Base-by-base conservation (phyloP, 2,329 filamentous ascomycete species). In the Aspergillus pseudonomiae region DNA sequence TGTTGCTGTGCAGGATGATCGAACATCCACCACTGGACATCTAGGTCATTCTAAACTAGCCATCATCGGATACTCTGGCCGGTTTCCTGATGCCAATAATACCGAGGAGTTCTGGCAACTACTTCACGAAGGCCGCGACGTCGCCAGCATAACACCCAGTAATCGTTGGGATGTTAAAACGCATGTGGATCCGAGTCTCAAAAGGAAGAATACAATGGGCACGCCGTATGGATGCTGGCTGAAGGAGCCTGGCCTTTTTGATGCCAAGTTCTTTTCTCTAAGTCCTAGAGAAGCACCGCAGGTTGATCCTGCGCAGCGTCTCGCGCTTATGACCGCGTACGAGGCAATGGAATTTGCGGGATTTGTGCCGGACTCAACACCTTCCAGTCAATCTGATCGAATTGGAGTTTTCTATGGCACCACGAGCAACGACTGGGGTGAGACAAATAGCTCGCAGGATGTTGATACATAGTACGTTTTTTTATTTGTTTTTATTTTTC, bases 221-320 rank as follows among this genome's bases (percentile, higher is more conserved):
- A 92, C 90, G 1, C 89, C 89, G 3, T 92, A 88, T 70, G 91
- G 91, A 19, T 92, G 90, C 79, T 93, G 88, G 79, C 86, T 92
- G 68, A 88, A 92, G 65, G 86, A 93, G 65, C 91, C 91, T 0
- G 90, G 90, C 61, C 82, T 90, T 55, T 94, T 94, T 72, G 91
- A 94, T 70, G 89, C 90, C n/a, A 84, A 89, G 1, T 94, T 94
- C 79, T 94, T 94, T 85, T 93, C 93, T 78, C 93, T 94, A 89
- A 93, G 91, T 41, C 91, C 91, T 6, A 87, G 90, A 69, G 91
- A 94, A 78, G 92, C 92, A 32, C 86, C 88, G 58, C 90, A 93
- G 73, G 93, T 90, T 1, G 91, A 94, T 74, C 92, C 92, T 0
- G 92, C 92, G 85, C 91, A 93, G 75, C 86, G 92, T 70, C 83